Conservation (phyloP, 257 asterid species). For the Scutellaria barbata region DNA sequence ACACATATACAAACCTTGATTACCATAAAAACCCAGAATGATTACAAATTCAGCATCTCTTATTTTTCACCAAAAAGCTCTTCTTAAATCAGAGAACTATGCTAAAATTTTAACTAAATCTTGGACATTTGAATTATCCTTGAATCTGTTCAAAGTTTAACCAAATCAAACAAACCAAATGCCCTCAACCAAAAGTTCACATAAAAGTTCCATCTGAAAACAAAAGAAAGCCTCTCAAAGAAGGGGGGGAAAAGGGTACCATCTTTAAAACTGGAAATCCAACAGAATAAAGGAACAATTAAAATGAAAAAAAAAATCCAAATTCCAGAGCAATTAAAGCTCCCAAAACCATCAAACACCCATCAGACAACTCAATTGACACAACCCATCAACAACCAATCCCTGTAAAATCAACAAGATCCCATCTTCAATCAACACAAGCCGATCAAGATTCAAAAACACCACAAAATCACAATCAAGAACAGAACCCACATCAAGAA, state of each 20-base stretch:
- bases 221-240: slow-evolving; percentile 17
- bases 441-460: slow-evolving; percentile 42
- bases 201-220: slow-evolving; percentile 25
- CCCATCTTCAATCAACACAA: slow-evolving; percentile 35
- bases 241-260: background rate
- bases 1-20: slow-evolving; percentile 13
- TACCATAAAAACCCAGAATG: slow-evolving; percentile 12
- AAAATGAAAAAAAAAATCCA: slow-evolving; percentile 12
- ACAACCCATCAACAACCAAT: slow-evolving; percentile 27
- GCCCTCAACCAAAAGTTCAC: slow-evolving; percentile 17
- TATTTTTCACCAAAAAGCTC: slow-evolving; percentile 11
- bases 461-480: slow-evolving; percentile 12
- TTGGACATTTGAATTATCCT: background rate
- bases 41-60: slow-evolving; percentile 17
- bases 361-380: slow-evolving; percentile 32
- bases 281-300: background rate
- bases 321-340: slow-evolving; percentile 26
- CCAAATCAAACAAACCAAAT: slow-evolving; percentile 26
- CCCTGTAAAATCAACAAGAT: slow-evolving; percentile 39
- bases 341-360: slow-evolving; percentile 31
- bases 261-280: slow-evolving; percentile 10
- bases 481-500: slow-evolving; percentile 37
- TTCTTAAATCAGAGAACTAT: slow-evolving; percentile 21
- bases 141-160: slow-evolving; percentile 10
- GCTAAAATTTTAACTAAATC: background rate